phyloP scores from a whole-genome alignment of 805 yeast genomes.

The Kluyveromyces siamensis region DNA sequence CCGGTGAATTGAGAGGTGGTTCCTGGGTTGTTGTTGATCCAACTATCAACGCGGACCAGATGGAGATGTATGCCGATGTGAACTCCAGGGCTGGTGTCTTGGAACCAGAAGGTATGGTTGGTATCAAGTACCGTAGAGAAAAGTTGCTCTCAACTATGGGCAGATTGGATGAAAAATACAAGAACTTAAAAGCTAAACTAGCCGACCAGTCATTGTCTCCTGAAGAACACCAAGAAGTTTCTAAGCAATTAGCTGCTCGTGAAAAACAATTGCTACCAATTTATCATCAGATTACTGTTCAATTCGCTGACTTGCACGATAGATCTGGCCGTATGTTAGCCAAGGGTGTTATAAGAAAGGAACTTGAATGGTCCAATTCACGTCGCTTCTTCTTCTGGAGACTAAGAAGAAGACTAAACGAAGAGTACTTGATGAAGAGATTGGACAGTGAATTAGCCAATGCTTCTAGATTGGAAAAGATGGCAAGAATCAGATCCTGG shows the following conservation, averaged over 20 bases:
- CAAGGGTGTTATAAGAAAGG: slow-evolving; percentile 82
- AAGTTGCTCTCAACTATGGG: slow-evolving; percentile 85
- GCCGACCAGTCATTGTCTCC: slow-evolving; percentile 42
- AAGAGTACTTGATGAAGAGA: slow-evolving; percentile 75
- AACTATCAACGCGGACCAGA: slow-evolving; percentile 90
- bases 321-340: slow-evolving; percentile 96
- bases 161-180: slow-evolving; percentile 74
- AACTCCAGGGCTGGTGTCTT: slow-evolving; percentile 96
- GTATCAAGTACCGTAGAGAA: slow-evolving; percentile 93
- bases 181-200: slow-evolving; percentile 53
- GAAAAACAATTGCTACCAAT: slow-evolving; percentile 77
- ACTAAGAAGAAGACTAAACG: slow-evolving; percentile 88
- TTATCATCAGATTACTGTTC: slow-evolving; percentile 86
- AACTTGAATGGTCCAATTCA: slow-evolving; percentile 75
- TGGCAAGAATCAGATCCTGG: slow-evolving; percentile 83
- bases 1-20: slow-evolving; percentile 98
- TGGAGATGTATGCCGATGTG: slow-evolving; percentile 98
- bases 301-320: slow-evolving; percentile 97
- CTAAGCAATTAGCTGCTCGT: slow-evolving; percentile 63
- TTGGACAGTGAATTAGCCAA: slow-evolving; percentile 54
- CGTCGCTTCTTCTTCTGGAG: slow-evolving; percentile 99
- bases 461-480: slow-evolving; percentile 67
- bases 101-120: slow-evolving; percentile 99
- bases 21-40: slow-evolving; percentile 99
- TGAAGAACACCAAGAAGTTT: slow-evolving; percentile 58